Evolutionary conservation across 441 rosid species (phyloP).

Genomic region (Flueggea neowawraea): DNA sequence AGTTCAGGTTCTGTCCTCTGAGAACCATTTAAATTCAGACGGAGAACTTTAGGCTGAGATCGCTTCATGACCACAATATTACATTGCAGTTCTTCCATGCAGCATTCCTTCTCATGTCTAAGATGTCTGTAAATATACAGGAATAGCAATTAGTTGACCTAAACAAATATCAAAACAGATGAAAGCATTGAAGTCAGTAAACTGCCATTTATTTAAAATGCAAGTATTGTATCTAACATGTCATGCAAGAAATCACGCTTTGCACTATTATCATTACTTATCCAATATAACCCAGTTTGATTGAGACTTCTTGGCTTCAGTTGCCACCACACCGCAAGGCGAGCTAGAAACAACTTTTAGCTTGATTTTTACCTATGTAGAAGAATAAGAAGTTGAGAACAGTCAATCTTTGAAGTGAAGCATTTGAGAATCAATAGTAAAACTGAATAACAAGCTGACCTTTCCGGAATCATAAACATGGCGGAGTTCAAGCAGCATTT

Average conservation of each 20-base stretch:
- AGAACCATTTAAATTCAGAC: conserved; percentile 76
- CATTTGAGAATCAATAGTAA: not conserved
- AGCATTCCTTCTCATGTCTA: conserved; percentile 65
- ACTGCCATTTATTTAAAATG: not conserved
- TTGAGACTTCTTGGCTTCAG: conserved; percentile 74
- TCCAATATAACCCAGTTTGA: conserved; percentile 95
- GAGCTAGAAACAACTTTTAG: conserved; percentile 82
- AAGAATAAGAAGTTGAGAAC: conserved; percentile 19
- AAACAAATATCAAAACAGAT: not conserved
- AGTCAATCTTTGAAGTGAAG: conserved; percentile 13
- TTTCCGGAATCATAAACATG: conserved; percentile 86
- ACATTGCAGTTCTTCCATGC: conserved; percentile 89
- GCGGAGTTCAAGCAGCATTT: conserved; percentile 79
- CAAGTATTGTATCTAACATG: conserved; percentile 1
- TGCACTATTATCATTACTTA: conserved; percentile 46
- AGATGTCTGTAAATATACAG: conserved; percentile 59
- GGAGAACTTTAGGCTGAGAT: conserved; percentile 76
- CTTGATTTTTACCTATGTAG: conserved; percentile 70
- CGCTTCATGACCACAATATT: conserved; percentile 92
- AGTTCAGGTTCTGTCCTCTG: conserved; percentile 39
- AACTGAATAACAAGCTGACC: conserved; percentile 33
- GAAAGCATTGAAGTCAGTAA: too few relatives aligned
- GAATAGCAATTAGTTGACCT: conserved; percentile 9
- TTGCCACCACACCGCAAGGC: conserved; percentile 78
- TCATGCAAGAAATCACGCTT: conserved; percentile 15